Evolutionary conservation across 73 alveolate genomes (phyloP), one percentile per base, ranked within the genome.

Genomic region (Durusdinium trenchii): DNA sequence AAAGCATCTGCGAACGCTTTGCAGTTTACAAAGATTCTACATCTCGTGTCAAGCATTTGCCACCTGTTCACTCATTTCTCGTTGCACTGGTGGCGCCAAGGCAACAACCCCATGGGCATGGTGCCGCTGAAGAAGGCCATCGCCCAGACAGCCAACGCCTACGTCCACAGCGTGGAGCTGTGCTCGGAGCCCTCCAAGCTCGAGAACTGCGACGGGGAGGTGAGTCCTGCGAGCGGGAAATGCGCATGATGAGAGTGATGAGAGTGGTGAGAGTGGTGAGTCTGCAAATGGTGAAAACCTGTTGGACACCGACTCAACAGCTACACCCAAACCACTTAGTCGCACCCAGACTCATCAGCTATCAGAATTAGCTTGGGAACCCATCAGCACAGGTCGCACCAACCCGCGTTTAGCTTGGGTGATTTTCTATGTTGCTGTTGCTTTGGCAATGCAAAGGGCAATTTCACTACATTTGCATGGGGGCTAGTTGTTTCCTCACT

Each of bases 121-220:
- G 67, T 94, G 46, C 94, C 99, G 73, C 26, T 94, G 93, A 61
- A 64, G 52, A 94, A 94, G 84, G 76, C 48, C 98, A 91, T 91
- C 51, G 98, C 87, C 45, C 76, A 91, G 82, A 78, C 89, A 48
- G 99, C 99, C 78, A 78, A 76, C 28, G 84, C 94, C 69, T 76
- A 94, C 83, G 99, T 94, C 64, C 99, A 94, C 99, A 94, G 99
- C 52, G 99, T 94, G 94, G 99, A 94, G 83, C 93, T 94, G 47
- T 94, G 99, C 93, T 94, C 99, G 43, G 90, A 61, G 48, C 93
- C 93, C 40, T 50, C 84, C n/a, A 94, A 94, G 93, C 94, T 94
- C 43, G 38, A 78, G 1, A 83, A 61, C 82, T 94, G 99, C 83
- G 79, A 60, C 36, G 52, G n/a, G n/a, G n/a, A n/a, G n/a, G n/a